Evolutionary conservation across 805 yeast genomes (phyloP), one percentile per base, ranked within the genome.

Genomic region (Zygotorulaspora florentina): DNA sequence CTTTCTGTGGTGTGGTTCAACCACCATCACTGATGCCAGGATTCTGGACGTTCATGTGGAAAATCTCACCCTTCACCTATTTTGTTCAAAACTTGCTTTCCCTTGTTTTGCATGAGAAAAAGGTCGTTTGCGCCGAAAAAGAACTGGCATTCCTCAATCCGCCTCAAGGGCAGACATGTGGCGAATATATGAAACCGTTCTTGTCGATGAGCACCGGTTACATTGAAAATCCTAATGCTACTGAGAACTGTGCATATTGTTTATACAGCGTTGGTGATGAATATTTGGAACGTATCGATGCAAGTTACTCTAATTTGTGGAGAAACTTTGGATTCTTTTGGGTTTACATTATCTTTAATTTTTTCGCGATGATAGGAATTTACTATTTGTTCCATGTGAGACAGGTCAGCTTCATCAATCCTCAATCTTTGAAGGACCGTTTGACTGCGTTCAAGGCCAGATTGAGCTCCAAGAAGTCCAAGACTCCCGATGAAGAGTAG

Each of bases 11-110:
- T 69, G 83, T 83, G 46, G 69, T 81, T 48, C 87, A 81, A 57
- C 78, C 81, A 13, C 67, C 67, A 6, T 34, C 50, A 2, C 66
- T 72, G 43, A 75, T 85, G 81, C 93, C 95, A 10, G 81, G 86
- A 1, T 87, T 87, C 71, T 87, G 95, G 95, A 80, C 77, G 39
- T 87, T 84, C 62, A 84, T 87, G 89, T 82, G 85, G 76, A 76
- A 84, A 54, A 73, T 72, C 16, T 81, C 87, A 20, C 95, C 85
- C 8, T 75, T 76, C 65, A 84, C 91, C 1, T 87, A 87, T 59
- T 77, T 83, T 62, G 69, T 86, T 47, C 80, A 78, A 51, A 71
- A 78, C 42, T 69, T 83, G 50, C 68, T 81, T 36, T 71, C 68
- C 20, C 66, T 61, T 26, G 71, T 74, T 42, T 67, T 74, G 54